phyloP scores from a whole-genome alignment of 2,329 filamentous ascomycete genomes.

The Onygenales sp. region DNA sequence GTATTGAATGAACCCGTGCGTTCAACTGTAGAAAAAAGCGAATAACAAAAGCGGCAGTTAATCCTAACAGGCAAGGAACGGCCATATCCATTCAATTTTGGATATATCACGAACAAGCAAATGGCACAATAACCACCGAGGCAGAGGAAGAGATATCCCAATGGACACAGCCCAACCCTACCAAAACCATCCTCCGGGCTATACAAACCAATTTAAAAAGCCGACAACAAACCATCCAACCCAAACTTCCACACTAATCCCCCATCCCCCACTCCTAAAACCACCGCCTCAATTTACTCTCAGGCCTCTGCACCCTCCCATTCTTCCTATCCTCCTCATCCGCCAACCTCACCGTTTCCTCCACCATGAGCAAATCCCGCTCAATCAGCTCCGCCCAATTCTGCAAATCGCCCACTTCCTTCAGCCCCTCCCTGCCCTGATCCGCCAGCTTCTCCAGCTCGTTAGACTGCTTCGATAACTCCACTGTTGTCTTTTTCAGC shows the following conservation, averaged over 20 bases:
- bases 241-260: neutral
- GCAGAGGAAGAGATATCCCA: no score
- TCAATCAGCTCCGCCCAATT: conserved; percentile 57
- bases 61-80: no score
- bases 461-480: conserved; percentile 43
- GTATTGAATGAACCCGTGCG: no score
- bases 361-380: conserved; percentile 34
- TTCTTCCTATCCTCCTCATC: conserved; percentile 20
- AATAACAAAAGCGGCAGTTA: no score
- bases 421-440: conserved; percentile 46
- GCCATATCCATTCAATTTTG: no score
- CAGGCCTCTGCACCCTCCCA: conserved; percentile 9
- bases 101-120: no score
- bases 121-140: no score
- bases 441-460: conserved; percentile 47
- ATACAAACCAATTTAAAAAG: no score
- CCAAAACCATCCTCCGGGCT: neutral
- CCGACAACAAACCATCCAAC: neutral
- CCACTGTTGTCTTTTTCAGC: conserved; percentile 40
- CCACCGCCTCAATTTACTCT: conserved; percentile 12
- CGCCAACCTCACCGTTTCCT: conserved; percentile 31
- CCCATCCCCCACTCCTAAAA: conserved; percentile 4
- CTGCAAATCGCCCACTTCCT: conserved; percentile 56
- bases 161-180: neutral
- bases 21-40: no score